Evolutionary conservation across 2,329 filamentous ascomycete species (phyloP).

Genomic region (Aspergillus novoparasiticus): DNA sequence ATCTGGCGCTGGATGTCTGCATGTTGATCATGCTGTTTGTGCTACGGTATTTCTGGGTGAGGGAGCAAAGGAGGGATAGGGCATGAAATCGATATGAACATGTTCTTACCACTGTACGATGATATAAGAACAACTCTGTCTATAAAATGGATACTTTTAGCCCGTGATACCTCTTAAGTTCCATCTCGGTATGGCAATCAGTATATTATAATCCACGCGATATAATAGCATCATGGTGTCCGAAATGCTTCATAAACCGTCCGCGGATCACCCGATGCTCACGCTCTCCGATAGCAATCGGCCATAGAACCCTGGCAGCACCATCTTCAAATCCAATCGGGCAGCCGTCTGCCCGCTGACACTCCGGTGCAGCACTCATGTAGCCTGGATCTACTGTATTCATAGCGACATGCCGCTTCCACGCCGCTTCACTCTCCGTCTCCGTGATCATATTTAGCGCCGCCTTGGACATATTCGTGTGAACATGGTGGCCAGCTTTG

Average conservation of each 20-base stretch:
- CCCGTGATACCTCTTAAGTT: neutral
- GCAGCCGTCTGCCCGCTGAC: constrained; percentile 28
- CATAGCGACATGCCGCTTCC: constrained; percentile 38
- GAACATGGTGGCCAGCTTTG: constrained; percentile 39
- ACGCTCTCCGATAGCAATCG: constrained; percentile 30
- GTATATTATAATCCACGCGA: neutral
- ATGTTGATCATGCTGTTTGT: constrained; percentile 28
- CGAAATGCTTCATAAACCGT: constrained; percentile 29
- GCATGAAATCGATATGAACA: neutral
- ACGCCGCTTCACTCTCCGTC: constrained; percentile 36
- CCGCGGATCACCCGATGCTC: constrained; percentile 19
- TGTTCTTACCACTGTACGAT: neutral
- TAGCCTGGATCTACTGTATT: constrained; percentile 45
- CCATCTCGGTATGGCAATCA: neutral
- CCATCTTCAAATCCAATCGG: constrained; percentile 45
- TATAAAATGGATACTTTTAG: neutral
- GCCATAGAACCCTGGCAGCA: constrained; percentile 40
- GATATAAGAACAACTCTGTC: neutral
- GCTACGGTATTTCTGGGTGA: constrained; percentile 21
- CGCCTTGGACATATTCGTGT: constrained; percentile 47
- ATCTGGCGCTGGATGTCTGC: constrained; percentile 31
- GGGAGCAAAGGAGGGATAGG: constrained; percentile 15
- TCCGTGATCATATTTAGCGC: constrained; percentile 47
- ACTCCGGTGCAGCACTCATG: constrained; percentile 41
- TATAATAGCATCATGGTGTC: neutral